phyloP scores from a whole-genome alignment of 1,284 basidiomycete species.

The Trichosporon sp. region DNA sequence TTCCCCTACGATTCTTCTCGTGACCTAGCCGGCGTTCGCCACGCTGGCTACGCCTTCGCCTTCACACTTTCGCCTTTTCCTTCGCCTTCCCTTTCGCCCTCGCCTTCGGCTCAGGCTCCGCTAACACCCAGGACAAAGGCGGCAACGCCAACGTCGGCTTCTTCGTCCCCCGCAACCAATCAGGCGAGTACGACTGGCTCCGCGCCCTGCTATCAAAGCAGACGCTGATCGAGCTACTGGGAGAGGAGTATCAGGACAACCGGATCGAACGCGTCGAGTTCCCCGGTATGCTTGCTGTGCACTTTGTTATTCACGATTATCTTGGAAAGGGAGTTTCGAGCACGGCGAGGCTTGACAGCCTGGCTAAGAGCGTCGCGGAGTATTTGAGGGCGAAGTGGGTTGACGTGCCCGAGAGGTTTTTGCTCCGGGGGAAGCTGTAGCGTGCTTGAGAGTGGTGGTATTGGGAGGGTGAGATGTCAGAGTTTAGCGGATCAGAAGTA shows the following conservation, averaged over 20 bases:
- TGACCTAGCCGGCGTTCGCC: too few species aligned
- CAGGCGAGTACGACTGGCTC: constrained; percentile 22
- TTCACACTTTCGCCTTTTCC: too few species aligned
- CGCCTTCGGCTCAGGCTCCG: background rate
- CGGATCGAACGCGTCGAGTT: constrained; percentile 32
- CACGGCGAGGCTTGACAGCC: constrained; percentile 13
- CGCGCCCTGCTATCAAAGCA: constrained; percentile 16
- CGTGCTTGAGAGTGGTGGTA: too few species aligned
- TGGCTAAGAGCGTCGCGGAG: constrained; percentile 20
- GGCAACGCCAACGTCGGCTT: constrained; percentile 28
- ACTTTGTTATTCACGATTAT: constrained; percentile 39
- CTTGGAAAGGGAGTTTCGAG: constrained; percentile 23
- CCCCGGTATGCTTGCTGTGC: constrained; percentile 29
- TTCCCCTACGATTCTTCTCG: too few species aligned
- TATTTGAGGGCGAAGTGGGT: constrained; percentile 14
- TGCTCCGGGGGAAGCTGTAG: constrained; percentile 16
- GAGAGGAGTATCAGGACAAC: constrained; percentile 22
- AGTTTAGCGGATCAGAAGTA: background rate
- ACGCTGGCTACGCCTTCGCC: too few species aligned
- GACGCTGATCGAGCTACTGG: constrained; percentile 18
- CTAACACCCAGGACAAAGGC: constrained; percentile 22
- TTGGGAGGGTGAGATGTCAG: too few species aligned
- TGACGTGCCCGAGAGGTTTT: constrained; percentile 16
- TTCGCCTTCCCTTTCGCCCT: too few species aligned
- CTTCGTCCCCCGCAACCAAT: constrained; percentile 22